Base-by-base conservation (phyloP, 2,329 filamentous ascomycete genomes). In the Gyromitra esculenta region DNA sequence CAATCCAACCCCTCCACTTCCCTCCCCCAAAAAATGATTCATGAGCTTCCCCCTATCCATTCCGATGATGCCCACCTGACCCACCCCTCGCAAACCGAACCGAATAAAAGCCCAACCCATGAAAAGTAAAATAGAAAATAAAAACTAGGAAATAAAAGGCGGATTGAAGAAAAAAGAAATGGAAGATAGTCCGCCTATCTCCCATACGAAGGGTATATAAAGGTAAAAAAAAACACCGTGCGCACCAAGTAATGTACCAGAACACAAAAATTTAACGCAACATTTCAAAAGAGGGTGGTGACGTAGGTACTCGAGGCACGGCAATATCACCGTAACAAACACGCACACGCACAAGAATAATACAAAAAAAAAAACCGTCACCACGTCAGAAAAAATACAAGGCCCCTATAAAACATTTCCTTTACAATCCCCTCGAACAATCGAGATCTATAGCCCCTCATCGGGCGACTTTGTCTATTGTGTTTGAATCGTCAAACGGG, bases 401-500 rank as follows among this genome's bases (percentile, higher is more conserved):
- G n/a, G 25, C 31, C 21, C 67, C 39, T 64, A 65, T 64, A 66
- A 73, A 68, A 43, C 37, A 45, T 48, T 25, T 54, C 39, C 35
- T 63, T 64, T 35, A 62, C 62, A 54, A 60, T 62, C 35, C 25
- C 21, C 62, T 13, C 21, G n/a, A 35, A 21, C 35, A 69, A 21
- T 37, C 43, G 37, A 57, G 21, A 18, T 59, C 56, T 43, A 54
- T 37, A 37, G 6, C 48, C 15, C 8, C 43, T 67, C 25, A 73
- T 63, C 59, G 59, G 35, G 54, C 39, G 41, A 48, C 25, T 41
- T 62, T 75, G 6, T 78, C 79, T 35, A 79, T 72, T 39, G 73
- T 73, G 60, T 79, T 78, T n/a, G 76, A 75, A 74, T 79, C 79
- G 45, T 79, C 79, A 62, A 80, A 80, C 37, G 78, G 79, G 68